These are phyloP conservation scores for Linderniella brevidens DNA, from an alignment of 257 asterid species.

Conservation along the genomic window DNA sequence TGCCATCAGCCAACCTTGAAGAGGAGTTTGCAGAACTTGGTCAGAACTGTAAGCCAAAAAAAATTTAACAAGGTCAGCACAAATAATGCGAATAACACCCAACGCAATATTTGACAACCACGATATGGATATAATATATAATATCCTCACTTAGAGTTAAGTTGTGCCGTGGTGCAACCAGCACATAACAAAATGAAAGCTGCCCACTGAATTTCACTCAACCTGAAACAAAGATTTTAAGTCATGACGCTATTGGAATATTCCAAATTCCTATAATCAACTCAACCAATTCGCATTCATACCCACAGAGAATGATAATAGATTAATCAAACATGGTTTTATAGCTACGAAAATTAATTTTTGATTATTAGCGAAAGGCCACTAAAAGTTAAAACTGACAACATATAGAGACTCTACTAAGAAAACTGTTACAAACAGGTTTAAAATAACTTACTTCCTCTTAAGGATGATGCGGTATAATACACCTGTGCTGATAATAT, in stretches of 20 bases:
- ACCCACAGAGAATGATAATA: no score
- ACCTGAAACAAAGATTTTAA: constrained; percentile 25
- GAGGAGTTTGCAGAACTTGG: constrained; percentile 76
- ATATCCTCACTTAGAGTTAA: constrained; percentile 62
- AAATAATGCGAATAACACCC: background rate
- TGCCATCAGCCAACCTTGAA: constrained; percentile 98
- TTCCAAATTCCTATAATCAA: no score
- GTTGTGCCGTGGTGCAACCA: constrained; percentile 99
- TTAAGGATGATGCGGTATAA: constrained; percentile 82
- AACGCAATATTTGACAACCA: background rate
- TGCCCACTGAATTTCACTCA: constrained; percentile 95
- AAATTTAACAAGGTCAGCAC: constrained; percentile 2
- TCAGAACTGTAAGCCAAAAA: constrained; percentile 52
- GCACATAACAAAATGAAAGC: constrained; percentile 90
- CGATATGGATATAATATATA: background rate
- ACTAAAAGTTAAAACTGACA: no score
- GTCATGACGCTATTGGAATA: constrained; percentile 5
- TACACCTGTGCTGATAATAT: constrained; percentile 94
- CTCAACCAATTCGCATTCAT: no score
- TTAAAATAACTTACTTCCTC: constrained; percentile 47
- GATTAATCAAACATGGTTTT: no score
- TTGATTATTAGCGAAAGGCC: no score
- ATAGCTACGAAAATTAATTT: no score
- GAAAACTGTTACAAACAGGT: no score
- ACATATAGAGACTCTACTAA: no score